Percentiles rank a stretch among this genome's conserved stretches.
phyloP scores from a whole-genome alignment of 441 rosid species.

The Euphorbia corollata region DNA sequence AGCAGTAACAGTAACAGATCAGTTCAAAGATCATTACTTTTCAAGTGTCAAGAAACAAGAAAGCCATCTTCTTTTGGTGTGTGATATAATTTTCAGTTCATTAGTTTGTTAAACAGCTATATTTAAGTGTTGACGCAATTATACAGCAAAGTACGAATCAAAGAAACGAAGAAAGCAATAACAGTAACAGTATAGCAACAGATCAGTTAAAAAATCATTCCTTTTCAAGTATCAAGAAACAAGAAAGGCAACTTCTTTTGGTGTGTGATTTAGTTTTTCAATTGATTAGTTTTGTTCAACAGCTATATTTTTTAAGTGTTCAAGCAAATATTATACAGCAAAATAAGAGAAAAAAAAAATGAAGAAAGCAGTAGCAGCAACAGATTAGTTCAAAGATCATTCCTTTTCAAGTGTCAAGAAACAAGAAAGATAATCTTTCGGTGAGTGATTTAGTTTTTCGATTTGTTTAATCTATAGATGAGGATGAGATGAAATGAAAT shows the following conservation, averaged over 20 bases:
- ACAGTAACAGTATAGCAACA: no score
- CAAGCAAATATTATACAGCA: no score
- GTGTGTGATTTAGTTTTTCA: constrained; percentile 24
- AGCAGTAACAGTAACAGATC: constrained; percentile 24
- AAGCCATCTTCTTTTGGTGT: constrained; percentile 36
- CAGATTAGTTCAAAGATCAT: constrained; percentile 32
- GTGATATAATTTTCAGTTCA: constrained; percentile 24
- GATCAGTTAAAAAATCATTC: constrained; percentile 35
- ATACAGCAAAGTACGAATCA: no score
- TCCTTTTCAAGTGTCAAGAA: constrained; percentile 38
- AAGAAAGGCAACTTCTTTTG: constrained; percentile 37
- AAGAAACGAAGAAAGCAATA: no score
- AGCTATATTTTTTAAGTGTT: no score
- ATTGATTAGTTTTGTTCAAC: no score
- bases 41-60: constrained; percentile 38
- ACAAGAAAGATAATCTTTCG: constrained; percentile 42
- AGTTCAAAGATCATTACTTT: constrained; percentile 41
- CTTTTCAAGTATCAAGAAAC: constrained; percentile 40
- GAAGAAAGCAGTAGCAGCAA: constrained; percentile 7
- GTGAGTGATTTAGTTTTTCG: constrained; percentile 25
- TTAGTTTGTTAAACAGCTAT: no score
- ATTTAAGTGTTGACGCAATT: no score
- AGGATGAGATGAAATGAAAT: constrained; percentile 10
- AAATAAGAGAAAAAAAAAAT: no score
- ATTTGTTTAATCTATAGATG: constrained; percentile 14